Evolutionary conservation across 331 rosid genomes (phyloP).

Genomic region (Dryas integrifolia): DNA sequence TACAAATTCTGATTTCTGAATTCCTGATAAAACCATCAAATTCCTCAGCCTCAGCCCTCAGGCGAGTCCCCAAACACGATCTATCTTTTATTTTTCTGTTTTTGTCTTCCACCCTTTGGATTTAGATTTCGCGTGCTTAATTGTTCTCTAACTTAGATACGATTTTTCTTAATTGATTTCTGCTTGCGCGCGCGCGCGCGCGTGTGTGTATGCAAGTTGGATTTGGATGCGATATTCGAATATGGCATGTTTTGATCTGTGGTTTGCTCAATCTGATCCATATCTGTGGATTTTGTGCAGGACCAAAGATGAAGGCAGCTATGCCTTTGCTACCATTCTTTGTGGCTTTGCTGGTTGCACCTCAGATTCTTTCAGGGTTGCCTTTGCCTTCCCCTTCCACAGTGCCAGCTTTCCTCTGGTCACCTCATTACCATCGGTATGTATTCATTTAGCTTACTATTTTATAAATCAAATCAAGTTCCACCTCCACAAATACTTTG

Average conservation of each 20-base stretch:
- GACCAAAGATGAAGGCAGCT: slow-evolving; percentile 23
- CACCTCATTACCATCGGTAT: slow-evolving; percentile 35
- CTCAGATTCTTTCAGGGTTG: slow-evolving; percentile 13
- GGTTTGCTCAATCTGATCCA: not conserved
- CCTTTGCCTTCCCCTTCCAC: slow-evolving; percentile 32
- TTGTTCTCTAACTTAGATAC: not conserved
- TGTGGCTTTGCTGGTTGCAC: slow-evolving; percentile 23
- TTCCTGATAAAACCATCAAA: not conserved
- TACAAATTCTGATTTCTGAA: slow-evolving; percentile 1
- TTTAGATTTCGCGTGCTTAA: not conserved
- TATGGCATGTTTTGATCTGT: not conserved
- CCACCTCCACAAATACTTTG: not conserved
- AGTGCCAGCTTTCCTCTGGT: slow-evolving; percentile 51
- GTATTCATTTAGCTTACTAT: not conserved
- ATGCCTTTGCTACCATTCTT: slow-evolving; percentile 13
- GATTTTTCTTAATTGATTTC: slow-evolving; percentile 3
- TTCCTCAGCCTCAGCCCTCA: not conserved
- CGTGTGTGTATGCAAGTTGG: not conserved
- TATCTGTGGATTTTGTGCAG: slow-evolving; percentile 16
- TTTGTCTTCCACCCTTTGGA: not conserved
- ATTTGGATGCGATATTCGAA: not conserved
- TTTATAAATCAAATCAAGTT: not conserved
- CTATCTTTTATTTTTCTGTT: not conserved
- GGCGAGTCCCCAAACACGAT: slow-evolving; percentile 2
- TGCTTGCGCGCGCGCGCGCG: not conserved